These are phyloP conservation scores for Vitis rupestris DNA, from an alignment of 164 flowering plant species.

Conservation along the genomic window DNA sequence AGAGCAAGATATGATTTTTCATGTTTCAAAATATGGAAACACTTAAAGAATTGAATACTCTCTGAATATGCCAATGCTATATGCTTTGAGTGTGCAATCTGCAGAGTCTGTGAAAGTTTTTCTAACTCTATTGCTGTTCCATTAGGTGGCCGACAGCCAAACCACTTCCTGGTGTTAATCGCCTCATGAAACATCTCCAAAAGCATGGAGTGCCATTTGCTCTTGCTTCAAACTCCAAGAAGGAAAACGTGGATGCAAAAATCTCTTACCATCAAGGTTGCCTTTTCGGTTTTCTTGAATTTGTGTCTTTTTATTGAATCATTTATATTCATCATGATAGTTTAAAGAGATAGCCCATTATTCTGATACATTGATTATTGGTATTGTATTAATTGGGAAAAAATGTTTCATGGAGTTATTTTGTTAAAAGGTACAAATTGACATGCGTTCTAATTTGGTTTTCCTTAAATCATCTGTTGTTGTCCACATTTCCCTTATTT, in stretches of 20 bases:
- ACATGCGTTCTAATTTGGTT: too few relatives aligned
- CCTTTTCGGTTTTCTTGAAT: neutral
- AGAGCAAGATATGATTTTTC: too few relatives aligned
- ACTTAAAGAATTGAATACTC: too few relatives aligned
- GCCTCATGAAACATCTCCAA: conserved; percentile 59
- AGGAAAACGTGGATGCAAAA: conserved; percentile 44
- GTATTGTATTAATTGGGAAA: too few relatives aligned
- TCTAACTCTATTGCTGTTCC: neutral
- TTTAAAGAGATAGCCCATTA: neutral
- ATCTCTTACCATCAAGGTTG: conserved; percentile 48
- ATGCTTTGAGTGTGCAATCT: neutral
- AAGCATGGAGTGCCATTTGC: conserved; percentile 59
- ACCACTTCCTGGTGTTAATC: conserved; percentile 68
- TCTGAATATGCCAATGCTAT: too few relatives aligned
- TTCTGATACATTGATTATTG: neutral
- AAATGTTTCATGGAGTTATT: too few relatives aligned
- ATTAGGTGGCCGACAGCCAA: conserved; percentile 48
- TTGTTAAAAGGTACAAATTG: too few relatives aligned
- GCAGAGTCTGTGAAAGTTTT: neutral
- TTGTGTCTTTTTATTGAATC: neutral
- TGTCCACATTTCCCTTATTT: too few relatives aligned
- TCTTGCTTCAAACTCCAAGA: conserved; percentile 62
- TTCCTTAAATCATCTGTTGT: too few relatives aligned
- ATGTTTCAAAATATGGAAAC: too few relatives aligned
- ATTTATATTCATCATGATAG: neutral